These are phyloP conservation scores for Pseudogymnoascus sp. DNA, from an alignment of 2,329 filamentous ascomycete genomes.

Conservation along the genomic window DNA sequence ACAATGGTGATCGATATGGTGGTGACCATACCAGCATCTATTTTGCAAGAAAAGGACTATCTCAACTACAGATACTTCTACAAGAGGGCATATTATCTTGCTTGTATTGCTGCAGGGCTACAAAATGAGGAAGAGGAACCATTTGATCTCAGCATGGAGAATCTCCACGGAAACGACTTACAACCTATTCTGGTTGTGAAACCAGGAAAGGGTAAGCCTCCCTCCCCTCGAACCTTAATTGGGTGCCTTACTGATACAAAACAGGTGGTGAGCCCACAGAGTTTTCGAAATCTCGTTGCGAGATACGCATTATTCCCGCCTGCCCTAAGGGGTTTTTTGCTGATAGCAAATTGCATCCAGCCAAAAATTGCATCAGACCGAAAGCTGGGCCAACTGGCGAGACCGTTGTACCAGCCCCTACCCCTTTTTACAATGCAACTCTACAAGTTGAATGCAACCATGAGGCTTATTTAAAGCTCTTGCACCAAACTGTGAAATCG, in stretches of 20 bases:
- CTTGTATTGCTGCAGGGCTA: slow-evolving; percentile 66
- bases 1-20: slow-evolving; percentile 67
- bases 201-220: slow-evolving; percentile 19
- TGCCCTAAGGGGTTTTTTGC: slow-evolving; percentile 62
- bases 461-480: slow-evolving; percentile 63
- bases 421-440: slow-evolving; percentile 83
- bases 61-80: slow-evolving; percentile 90
- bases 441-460: slow-evolving; percentile 70
- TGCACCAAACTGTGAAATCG: slow-evolving; percentile 60
- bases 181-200: slow-evolving; percentile 55
- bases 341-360: slow-evolving; percentile 59
- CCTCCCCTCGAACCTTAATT: neutral
- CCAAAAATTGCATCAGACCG: slow-evolving; percentile 60
- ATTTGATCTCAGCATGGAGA: slow-evolving; percentile 54
- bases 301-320: slow-evolving; percentile 71
- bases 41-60: slow-evolving; percentile 94
- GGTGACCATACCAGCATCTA: slow-evolving; percentile 67
- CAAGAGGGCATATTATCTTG: slow-evolving; percentile 85
- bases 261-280: slow-evolving; percentile 17
- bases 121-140: slow-evolving; percentile 45
- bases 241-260: neutral
- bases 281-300: slow-evolving; percentile 37
- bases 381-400: slow-evolving; percentile 39
- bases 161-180: slow-evolving; percentile 64
- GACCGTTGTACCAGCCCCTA: slow-evolving; percentile 37